Evolutionary conservation across 2,329 filamentous ascomycete species (phyloP), one percentile per base, ranked within the genome.

Genomic region (Coleophoma crateriformis): DNA sequence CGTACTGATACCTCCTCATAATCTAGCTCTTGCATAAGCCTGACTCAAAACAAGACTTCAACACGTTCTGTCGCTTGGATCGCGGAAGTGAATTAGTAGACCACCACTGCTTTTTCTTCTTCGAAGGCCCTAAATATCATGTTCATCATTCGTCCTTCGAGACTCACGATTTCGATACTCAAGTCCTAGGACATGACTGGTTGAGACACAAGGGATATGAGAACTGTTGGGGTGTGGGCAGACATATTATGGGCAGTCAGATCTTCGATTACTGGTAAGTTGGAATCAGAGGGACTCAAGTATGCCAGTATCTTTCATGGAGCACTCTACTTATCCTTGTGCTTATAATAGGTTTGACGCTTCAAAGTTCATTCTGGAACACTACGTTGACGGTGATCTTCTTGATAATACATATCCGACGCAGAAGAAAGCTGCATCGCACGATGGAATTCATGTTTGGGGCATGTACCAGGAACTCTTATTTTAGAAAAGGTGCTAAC

Each of bases 181-280:
- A 88, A 69, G 71, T 79, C 13, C 69, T 88, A 2, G 85, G 85
- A 2, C 85, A 88, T 66, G 76, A 87, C 59, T 87, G 81, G 79
- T 68, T 88, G 53, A 71, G 72, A 2, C 67, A 77, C 51, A 77
- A 81, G 62, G 81, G 79, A 1, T 85, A 84, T 61, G 74, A 72
- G 56, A 76, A 72, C 56, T 81, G 82, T 51, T 88, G 85, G 85
- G 85, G 85, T 2, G 77, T 88, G 0, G 85, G 85, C 0, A 67
- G 85, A 45, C 84, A 88, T 68, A 76, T 87, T 33, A 70, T 87
- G 54, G 84, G 84, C 4, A 81, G 75, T 53, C 84, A 87, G 66
- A 79, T 88, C 46, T 88, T 88, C 55, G 83, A 87, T 58, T 86
- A 86, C 64, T 85, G 82, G 82, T 81, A 20, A 38, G 79, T 68